Evolutionary conservation across 768 basidiomycete genomes (phyloP).

Genomic region (Leucosporidium yakuticum): DNA sequence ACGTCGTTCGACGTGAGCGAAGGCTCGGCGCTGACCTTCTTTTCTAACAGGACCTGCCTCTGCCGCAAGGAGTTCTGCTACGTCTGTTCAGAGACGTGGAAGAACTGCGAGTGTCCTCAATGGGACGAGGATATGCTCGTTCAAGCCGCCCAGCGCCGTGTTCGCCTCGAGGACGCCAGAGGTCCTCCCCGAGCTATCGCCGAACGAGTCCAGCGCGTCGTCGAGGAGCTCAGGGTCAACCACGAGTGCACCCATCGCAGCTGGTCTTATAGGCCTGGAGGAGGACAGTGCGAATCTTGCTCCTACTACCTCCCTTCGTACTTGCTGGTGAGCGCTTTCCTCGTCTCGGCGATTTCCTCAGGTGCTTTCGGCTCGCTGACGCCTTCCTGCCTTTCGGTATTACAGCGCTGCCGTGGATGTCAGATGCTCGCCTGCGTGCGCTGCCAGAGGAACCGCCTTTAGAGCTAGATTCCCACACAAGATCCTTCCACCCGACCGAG

Average conservation of each 20-base stretch:
- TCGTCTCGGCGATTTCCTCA: neutral
- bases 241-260: slow-evolving; percentile 53
- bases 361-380: neutral
- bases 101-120: slow-evolving; percentile 56
- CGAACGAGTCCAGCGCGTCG: slow-evolving; percentile 41
- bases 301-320: slow-evolving; percentile 46
- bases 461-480: neutral
- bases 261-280: slow-evolving; percentile 51
- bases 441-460: slow-evolving; percentile 9
- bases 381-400: neutral
- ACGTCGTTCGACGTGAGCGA: neutral
- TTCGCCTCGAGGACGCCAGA: slow-evolving; percentile 12
- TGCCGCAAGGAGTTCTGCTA: slow-evolving; percentile 58
- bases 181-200: slow-evolving; percentile 6
- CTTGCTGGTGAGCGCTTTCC: slow-evolving; percentile 50
- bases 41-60: slow-evolving; percentile 47
- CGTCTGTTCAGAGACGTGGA: slow-evolving; percentile 59
- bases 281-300: slow-evolving; percentile 52
- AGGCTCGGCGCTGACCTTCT: neutral
- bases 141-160: slow-evolving; percentile 48
- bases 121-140: slow-evolving; percentile 57
- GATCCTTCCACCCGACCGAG: too few relatives aligned
- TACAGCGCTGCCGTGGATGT: slow-evolving; percentile 2
- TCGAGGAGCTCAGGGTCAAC: slow-evolving; percentile 49
- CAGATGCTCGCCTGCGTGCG: slow-evolving; percentile 3